Base-by-base conservation (phyloP, 1,139 yeast species). In the Nakaseomyces delphensis region DNA sequence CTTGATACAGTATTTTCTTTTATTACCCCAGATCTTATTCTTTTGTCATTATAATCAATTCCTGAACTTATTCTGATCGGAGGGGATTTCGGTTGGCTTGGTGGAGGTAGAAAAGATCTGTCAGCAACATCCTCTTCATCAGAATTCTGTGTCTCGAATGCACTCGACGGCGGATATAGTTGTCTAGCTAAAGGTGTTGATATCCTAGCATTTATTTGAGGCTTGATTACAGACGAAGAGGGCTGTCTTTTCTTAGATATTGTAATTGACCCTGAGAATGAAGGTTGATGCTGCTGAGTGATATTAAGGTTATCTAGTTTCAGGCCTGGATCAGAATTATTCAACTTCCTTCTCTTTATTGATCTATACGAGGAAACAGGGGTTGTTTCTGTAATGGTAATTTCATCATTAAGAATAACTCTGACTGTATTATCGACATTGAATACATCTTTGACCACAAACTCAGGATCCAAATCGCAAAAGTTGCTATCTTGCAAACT, bases 381-480 rank as follows among this genome's bases (percentile, higher is more conserved):
- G n/a, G 39, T 38, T 6, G 43, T 38, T 16, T 43, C 48, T 7
- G 52, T 54, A 0, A 61, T 38, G 18, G 52, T 54, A 23, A 64
- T 46, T 37, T 69, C 73, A 45, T 69, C 67, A 23, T 64, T 63
- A n/a, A 78, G 66, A 3, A 79, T 55, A 1, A 80, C 79, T 40
- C 80, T 64, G 13, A 83, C 68, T 3, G 73, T 61, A 48, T 76
- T 79, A 35, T 75, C 77, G 5, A 50, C 45, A 21, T 69, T 65
- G 54, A 83, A 80, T 6, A 82, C 78, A 51, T 81, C 85, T 7
- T 71, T 71, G 0, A 78, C 79, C 3, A 61, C 48, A 51, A 77
- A 83, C 45, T 83, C 94, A 0, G 87, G 86, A 59, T 83, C 94
- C 50, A 84, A 64, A 57, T 84, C 94, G 53, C 87, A 82, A 47